Conservation (phyloP, 257 asterid genomes). For the Rauvolfia tetraphylla region DNA sequence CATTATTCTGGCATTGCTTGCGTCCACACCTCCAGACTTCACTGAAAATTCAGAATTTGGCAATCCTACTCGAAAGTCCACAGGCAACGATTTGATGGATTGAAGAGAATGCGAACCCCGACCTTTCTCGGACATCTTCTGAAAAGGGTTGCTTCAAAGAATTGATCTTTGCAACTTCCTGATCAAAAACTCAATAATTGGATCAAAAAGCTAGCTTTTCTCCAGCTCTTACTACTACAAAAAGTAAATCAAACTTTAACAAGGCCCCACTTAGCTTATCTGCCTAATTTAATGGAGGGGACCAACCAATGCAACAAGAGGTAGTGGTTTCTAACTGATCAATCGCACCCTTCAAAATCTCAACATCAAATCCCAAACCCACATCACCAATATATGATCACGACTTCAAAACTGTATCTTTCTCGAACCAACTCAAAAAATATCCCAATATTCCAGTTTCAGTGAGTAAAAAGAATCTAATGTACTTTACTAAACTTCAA, state of each 20-base stretch:
- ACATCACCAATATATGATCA: constrained; percentile 24
- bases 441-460: neutral
- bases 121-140: constrained; percentile 52
- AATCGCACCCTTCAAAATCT: constrained; percentile 40
- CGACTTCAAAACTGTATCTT: constrained; percentile 23
- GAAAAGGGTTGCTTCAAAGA: constrained; percentile 35
- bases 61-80: constrained; percentile 50
- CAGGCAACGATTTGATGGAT: constrained; percentile 71
- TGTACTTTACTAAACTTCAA: neutral
- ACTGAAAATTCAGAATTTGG: constrained; percentile 21
- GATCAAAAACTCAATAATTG: constrained; percentile 45
- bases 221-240: constrained; percentile 27
- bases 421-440: constrained; percentile 10
- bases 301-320: constrained; percentile 37
- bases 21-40: constrained; percentile 22
- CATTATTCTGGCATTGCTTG: constrained; percentile 21
- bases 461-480: neutral
- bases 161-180: constrained; percentile 32
- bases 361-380: constrained; percentile 39
- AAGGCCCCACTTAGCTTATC: constrained; percentile 71
- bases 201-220: constrained; percentile 57
- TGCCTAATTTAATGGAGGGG: constrained; percentile 79
- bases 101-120: constrained; percentile 42
- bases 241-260: constrained; percentile 57
- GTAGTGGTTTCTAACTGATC: constrained; percentile 49